Evolutionary conservation across 352 stramenopile genomes (phyloP).

Genomic region (Globisporangium splendens): DNA sequence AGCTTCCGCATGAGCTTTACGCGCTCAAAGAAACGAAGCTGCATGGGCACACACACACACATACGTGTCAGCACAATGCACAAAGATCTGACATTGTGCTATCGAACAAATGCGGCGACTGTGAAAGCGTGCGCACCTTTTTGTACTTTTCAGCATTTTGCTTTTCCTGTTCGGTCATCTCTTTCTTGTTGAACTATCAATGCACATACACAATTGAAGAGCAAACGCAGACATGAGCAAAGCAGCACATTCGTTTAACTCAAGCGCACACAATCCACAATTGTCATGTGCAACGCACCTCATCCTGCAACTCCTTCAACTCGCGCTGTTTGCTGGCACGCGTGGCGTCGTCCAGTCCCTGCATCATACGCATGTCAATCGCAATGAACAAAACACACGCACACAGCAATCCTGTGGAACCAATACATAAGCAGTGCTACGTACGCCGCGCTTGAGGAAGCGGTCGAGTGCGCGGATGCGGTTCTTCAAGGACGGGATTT

Average conservation of each 20-base stretch:
- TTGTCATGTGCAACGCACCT: constrained; percentile 19
- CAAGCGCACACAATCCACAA: neutral
- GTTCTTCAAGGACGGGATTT: constrained; percentile 80
- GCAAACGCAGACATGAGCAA: neutral
- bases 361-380: neutral
- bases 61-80: constrained; percentile 4
- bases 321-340: constrained; percentile 45
- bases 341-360: constrained; percentile 42
- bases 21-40: constrained; percentile 81
- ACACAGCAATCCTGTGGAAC: neutral
- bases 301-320: constrained; percentile 39
- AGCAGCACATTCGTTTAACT: too few relatives aligned
- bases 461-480: constrained; percentile 76
- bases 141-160: constrained; percentile 81
- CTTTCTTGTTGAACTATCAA: constrained; percentile 39
- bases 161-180: constrained; percentile 53
- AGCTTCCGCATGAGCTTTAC: constrained; percentile 85
- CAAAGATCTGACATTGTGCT: neutral
- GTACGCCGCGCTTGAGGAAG: constrained; percentile 68
- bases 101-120: too few relatives aligned
- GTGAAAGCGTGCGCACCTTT: constrained; percentile 31
- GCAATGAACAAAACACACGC: neutral
- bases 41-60: neutral
- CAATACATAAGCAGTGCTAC: constrained; percentile 2
- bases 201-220: neutral